phyloP scores from a whole-genome alignment of 2,329 filamentous ascomycete species.

The Fusarium sp. region DNA sequence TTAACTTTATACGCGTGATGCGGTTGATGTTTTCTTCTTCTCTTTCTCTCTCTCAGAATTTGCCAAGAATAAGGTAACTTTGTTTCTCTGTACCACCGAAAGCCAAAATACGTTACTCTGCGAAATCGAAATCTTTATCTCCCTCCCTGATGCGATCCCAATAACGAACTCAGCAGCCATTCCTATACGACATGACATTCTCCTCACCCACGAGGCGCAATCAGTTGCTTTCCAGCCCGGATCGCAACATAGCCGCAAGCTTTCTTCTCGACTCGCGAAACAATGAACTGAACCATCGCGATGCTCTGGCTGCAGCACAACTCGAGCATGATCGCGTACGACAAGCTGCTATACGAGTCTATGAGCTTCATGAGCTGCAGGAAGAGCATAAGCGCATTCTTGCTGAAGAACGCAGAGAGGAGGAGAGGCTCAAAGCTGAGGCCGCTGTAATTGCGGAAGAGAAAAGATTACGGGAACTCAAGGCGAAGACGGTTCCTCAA shows the following conservation, averaged over 20 bases:
- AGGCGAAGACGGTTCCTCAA: constrained; percentile 59
- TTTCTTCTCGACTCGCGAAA: constrained; percentile 74
- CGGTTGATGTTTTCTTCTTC: neutral
- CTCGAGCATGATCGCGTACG: constrained; percentile 75
- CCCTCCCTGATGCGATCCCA: constrained; percentile 34
- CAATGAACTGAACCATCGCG: constrained; percentile 71
- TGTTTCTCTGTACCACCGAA: neutral
- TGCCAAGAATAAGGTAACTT: neutral
- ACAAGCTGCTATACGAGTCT: constrained; percentile 62
- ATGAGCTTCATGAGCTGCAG: constrained; percentile 61
- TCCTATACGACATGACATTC: constrained; percentile 55
- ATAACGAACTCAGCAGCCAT: constrained; percentile 34
- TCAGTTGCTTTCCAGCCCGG: constrained; percentile 57
- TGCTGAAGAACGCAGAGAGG: constrained; percentile 60
- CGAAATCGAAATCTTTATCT: neutral
- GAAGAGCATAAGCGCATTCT: constrained; percentile 59
- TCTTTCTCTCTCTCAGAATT: neutral
- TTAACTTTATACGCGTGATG: constrained; percentile 13
- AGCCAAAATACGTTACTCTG: neutral
- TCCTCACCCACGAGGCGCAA: constrained; percentile 57
- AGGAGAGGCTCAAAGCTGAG: constrained; percentile 60
- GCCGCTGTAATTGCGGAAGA: constrained; percentile 61
- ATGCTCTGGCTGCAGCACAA: constrained; percentile 74
- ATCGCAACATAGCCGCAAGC: constrained; percentile 64
- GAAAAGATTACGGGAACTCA: constrained; percentile 61